phyloP scores from a whole-genome alignment of 176 grass and related monocot genomes.

The Eleusine indica region DNA sequence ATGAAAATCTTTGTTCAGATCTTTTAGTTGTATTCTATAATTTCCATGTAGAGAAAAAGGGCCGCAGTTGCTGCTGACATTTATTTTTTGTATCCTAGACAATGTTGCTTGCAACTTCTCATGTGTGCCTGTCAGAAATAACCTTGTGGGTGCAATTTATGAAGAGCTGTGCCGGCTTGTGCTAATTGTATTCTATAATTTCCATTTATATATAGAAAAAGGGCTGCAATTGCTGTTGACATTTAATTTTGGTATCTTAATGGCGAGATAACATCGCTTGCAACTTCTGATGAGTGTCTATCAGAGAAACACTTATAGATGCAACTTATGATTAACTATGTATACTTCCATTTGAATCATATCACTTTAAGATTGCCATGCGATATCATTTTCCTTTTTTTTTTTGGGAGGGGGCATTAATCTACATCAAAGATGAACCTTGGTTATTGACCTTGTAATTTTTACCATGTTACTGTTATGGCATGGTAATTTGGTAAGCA shows the following conservation, averaged over 20 bases:
- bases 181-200: not conserved
- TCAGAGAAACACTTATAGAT: not conserved
- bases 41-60: not conserved
- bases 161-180: not conserved
- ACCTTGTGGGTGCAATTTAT: not conserved
- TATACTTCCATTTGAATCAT: not conserved
- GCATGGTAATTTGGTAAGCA: not conserved
- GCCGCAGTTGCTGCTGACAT: not conserved
- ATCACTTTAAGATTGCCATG: not conserved
- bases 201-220: constrained; percentile 8
- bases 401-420: not conserved
- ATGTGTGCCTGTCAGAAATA: not conserved
- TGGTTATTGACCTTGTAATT: not conserved
- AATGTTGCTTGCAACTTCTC: constrained; percentile 1
- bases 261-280: not conserved
- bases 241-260: not conserved
- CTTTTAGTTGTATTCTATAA: not conserved
- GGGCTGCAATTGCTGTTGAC: not conserved
- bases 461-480: not conserved
- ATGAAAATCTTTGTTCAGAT: not conserved
- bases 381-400: not conserved
- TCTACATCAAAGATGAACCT: not conserved
- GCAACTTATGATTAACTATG: not conserved
- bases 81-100: not conserved
- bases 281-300: constrained; percentile 4